Base-by-base conservation (phyloP, 208 protist genomes). In the Leishmania tropica region DNA sequence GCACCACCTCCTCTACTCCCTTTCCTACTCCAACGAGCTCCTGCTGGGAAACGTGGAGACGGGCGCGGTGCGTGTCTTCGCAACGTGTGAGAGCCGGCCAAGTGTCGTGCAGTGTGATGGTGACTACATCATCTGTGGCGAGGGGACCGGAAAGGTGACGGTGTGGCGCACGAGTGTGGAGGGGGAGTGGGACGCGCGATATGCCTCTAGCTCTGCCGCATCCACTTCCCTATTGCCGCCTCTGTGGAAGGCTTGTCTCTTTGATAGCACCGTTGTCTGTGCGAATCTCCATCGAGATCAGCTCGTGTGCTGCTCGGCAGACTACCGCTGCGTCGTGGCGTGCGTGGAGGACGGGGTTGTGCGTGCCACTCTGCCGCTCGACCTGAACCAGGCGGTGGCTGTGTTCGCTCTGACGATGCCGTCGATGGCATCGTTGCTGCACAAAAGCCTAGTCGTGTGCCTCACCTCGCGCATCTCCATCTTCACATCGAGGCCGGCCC, bases 11-110 rank as follows among this genome's bases (percentile, higher is more conserved):
- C 75, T 94, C 6, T 96, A 95, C 79, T 94, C 92, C 7, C 87
- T 97, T 42, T 60, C 90, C 45, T 95, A 92, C 88, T 97, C 94
- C 10, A 97, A 97, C 76, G 92, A 97, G 81, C 86, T 97, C 6
- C 91, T 97, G 5, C 15, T 95, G n/a, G 90, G 89, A 8, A 85
- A 95, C 53, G 84, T 94, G 58, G 83, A 89, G 64, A 78, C 80
- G 2, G 93, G 92, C 6, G 75, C 19, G 54, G 90, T 96, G 76
- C 62, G 45, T 24, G 84, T 92, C 35, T 82, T 96, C 28, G 89
- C 83, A 31, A 80, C 83, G 31, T 93, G 91, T 81, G 75, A 76
- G 60, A 92, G 89, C 35, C 91, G 94, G 0, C 94, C 94, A 11
- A 95, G 93, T 79, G 80, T 80, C 40, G 88, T 95, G 58, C 83